A percentile compares a stretch with the other conserved stretches of the same genome.
Evolutionary conservation across 805 yeast genomes (phyloP).

Genomic region (Ogataea glucozyma): DNA sequence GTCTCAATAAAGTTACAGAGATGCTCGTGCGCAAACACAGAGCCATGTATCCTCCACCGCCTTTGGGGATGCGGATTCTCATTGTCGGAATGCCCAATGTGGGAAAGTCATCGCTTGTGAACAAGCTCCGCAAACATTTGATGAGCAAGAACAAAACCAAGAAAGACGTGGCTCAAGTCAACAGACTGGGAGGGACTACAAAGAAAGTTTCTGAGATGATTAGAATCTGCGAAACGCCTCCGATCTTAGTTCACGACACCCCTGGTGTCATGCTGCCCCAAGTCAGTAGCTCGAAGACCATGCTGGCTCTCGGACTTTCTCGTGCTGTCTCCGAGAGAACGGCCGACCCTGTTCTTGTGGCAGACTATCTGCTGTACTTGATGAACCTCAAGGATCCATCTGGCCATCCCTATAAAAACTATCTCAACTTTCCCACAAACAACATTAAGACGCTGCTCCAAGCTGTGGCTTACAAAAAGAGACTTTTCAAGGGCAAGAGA

Average conservation of each 20-base stretch:
- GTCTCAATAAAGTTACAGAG: constrained; percentile 52
- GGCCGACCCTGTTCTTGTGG: constrained; percentile 83
- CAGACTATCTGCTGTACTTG: constrained; percentile 77
- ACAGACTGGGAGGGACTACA: constrained; percentile 90
- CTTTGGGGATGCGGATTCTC: constrained; percentile 75
- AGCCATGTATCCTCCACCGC: constrained; percentile 66
- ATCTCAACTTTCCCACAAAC: constrained; percentile 66
- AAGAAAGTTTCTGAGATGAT: constrained; percentile 75
- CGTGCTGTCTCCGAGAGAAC: constrained; percentile 70
- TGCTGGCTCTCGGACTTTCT: constrained; percentile 71
- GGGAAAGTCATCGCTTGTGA: constrained; percentile 90
- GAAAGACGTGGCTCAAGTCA: constrained; percentile 77
- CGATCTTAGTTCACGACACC: constrained; percentile 76
- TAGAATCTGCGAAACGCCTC: constrained; percentile 58
- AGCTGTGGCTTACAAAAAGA: constrained; percentile 45
- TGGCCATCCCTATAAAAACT: constrained; percentile 47
- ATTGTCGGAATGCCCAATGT: constrained; percentile 96
- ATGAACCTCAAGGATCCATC: constrained; percentile 62
- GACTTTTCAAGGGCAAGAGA: constrained; percentile 23
- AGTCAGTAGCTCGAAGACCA: constrained; percentile 60
- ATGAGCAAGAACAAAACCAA: constrained; percentile 27
- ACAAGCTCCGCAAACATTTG: constrained; percentile 56
- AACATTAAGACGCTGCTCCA: constrained; percentile 57
- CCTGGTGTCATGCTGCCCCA: constrained; percentile 92
- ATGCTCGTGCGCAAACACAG: constrained; percentile 47